These are phyloP conservation scores for Lithocarpus polystachyus DNA, from an alignment of 306 rosid genomes.

Conservation along the genomic window DNA sequence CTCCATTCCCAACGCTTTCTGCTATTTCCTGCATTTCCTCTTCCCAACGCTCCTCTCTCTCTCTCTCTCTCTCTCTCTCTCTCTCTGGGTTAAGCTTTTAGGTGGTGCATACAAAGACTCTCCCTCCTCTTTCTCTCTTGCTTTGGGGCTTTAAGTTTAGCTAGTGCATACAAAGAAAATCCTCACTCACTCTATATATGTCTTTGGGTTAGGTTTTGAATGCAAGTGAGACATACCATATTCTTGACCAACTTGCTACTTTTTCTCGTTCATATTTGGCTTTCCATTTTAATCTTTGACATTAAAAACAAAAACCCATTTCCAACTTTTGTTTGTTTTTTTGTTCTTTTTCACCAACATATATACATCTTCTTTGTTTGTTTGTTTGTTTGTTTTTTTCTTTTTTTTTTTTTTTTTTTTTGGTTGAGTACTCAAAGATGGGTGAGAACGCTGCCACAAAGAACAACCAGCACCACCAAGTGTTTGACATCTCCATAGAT, in stretches of 20 bases:
- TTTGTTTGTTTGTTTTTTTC: no score
- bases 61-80: background rate
- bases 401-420: background rate
- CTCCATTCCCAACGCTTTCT: background rate
- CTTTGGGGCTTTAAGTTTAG: background rate
- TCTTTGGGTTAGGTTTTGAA: constrained; percentile 2
- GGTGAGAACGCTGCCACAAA: constrained; percentile 24
- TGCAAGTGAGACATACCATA: background rate
- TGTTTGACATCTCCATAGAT: constrained; percentile 25
- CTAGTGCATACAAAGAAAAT: background rate
- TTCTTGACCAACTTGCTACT: background rate
- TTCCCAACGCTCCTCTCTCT: background rate
- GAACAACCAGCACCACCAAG: constrained; percentile 20
- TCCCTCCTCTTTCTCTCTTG: background rate
- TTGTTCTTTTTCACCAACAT: background rate
- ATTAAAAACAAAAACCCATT: background rate
- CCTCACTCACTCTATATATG: background rate
- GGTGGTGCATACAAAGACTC: background rate
- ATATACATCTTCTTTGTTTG: background rate
- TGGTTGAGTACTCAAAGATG: constrained; percentile 21
- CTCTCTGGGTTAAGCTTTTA: background rate
- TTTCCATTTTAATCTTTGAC: background rate
- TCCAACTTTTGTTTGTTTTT: background rate
- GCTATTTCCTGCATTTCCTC: background rate
- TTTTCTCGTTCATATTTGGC: background rate